Conservation (phyloP, 129 eudicot species). For the Flaveria robusta region DNA sequence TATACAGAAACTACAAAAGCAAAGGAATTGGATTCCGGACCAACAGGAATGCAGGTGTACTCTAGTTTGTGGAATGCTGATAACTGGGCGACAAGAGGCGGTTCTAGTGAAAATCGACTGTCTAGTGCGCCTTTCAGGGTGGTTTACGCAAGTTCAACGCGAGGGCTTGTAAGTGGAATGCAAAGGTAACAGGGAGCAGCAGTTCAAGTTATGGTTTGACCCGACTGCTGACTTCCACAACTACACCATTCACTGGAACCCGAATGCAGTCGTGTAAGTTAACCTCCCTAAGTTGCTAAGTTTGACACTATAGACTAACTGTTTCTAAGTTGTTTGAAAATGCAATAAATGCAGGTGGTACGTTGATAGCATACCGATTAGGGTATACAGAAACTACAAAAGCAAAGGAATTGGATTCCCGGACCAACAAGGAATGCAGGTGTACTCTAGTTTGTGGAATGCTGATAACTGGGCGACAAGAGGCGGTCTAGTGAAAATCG, state of each 20-base stretch:
- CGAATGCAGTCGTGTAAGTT: conserved; percentile 58
- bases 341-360: conserved; percentile 50
- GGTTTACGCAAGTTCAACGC: conserved; percentile 39
- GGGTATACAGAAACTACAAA: conserved; percentile 64
- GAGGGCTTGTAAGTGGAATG: conserved; percentile 51
- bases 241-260: conserved; percentile 81
- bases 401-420: conserved; percentile 58
- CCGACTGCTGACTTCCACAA: conserved; percentile 66
- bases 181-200: conserved; percentile 60
- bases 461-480: conserved; percentile 78
- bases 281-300: background rate
- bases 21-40: conserved; percentile 58
- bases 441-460: conserved; percentile 70
- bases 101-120: conserved; percentile 61
- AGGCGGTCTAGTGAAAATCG: conserved; percentile 56
- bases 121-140: conserved; percentile 52
- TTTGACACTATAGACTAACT: background rate
- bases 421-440: conserved; percentile 60
- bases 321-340: background rate
- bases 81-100: conserved; percentile 72
- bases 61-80: conserved; percentile 81
- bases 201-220: conserved; percentile 68
- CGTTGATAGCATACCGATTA: conserved; percentile 54
- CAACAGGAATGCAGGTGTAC: conserved; percentile 60
- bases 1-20: conserved; percentile 57